Evolutionary conservation across 257 asterid species (phyloP), one percentile per base, ranked within the genome.

Genomic region (Solanum paucissectum): DNA sequence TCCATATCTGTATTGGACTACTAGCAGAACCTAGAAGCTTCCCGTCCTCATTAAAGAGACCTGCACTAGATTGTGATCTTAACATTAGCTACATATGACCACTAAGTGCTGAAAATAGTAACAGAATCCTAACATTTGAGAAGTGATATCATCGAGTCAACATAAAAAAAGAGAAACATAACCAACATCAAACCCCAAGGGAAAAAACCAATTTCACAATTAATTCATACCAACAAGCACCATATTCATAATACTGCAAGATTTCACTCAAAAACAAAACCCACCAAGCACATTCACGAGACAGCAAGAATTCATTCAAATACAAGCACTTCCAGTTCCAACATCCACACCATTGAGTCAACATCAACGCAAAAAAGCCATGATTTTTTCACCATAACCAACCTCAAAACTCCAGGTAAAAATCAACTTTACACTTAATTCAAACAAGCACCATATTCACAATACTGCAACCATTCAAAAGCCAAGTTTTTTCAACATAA

Each of bases 1-100:
- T 97, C 99, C 99, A 97, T 62, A 97, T 95, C 94, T 94, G 99
- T 91, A 97, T 96, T 44, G 98, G 98, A 93, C 99, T 92, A 89
- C 95, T 96, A 77, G 98, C 89, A 91, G 90, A 88, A 87, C 99
- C 98, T 73, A 95, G 73, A 88, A 97, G 95, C 84, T 91, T 92
- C 13, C 99, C 99, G 66, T 84, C 86, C 81, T 91, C 93, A 84
- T 94, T 94, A 86, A 97, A 97, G 74, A 97, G 88, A 69, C 98
- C 99, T 97, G 96, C 85, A 49, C 66, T 16, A 29, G 37, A 49
- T 81, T 29, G 69, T 29, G 62, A 81, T 9, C 42, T 49, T 49
- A 46, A 81, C 85, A 18, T 46, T 29, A 27, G 36, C 49, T 9
- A 32, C 69, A 49, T 79, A 79, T 42, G 62, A 79, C 66, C 62